Evolutionary conservation across 2,329 filamentous ascomycete genomes (phyloP), one percentile per base, ranked within the genome.

Genomic region (Nemania sp.): DNA sequence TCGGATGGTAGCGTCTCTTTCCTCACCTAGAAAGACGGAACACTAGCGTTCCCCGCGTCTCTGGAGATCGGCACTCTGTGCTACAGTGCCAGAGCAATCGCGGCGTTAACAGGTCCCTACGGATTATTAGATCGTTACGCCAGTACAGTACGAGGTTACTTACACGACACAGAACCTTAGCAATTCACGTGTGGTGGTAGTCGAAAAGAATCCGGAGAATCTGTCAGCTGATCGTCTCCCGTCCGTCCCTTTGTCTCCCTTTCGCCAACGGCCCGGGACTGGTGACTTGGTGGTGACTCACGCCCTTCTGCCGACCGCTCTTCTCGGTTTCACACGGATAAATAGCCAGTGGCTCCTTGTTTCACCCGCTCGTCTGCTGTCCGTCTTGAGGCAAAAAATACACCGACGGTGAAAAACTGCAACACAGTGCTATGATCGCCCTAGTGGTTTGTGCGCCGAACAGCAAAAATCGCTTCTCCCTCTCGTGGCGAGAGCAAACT

Each of bases 11-110:
- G 22, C 31, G 23, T 28, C 34, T 43, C 23, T 30, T 6, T 33
- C 36, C 42, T 45, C 23, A 31, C 19, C 41, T 42, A n/a, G 41
- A 24, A n/a, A n/a, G n/a, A n/a, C n/a, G n/a, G 31, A 43, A 23
- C 14, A 17, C 34, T 23, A 43, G 23, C 23, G 30, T 43, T 20
- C 24, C 49, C 50, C 48, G 36, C 28, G 36, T 20, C 39, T 36
- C 33, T 12, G 42, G 34, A 33, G 44, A 52, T 57, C 57, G 46
- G 12, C 41, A 15, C 44, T 50, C 34, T 45, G 31, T 22, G 48
- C 47, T 57, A 47, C 17, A 34, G 34, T 52, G 54, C 43, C 20
- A 43, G 36, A 37, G 40, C 47, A 36, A 52, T 31, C 34, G 14
- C 33, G 45, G 40, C 31, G 20, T 43, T n/a, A n/a, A n/a, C n/a